phyloP scores from a whole-genome alignment of 306 rosid species.

The Mucuna pruriens region DNA sequence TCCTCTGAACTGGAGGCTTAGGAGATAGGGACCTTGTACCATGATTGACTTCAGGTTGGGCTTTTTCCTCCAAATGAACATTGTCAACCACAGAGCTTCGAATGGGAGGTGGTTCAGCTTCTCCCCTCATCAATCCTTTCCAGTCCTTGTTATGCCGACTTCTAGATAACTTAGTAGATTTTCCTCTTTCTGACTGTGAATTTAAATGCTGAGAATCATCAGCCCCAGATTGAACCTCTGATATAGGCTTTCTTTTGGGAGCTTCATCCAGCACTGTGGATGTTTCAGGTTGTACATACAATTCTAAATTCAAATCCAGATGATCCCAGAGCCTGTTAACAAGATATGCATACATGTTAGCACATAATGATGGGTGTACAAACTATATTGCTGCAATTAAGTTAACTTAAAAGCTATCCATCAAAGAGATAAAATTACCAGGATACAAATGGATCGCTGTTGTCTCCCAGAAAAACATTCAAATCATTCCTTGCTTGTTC shows the following conservation, averaged over 20 bases:
- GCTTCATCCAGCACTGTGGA: slow-evolving; percentile 56
- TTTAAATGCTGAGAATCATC: slow-evolving; percentile 47
- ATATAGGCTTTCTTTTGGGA: slow-evolving; percentile 49
- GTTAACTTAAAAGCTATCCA: slow-evolving; percentile 4
- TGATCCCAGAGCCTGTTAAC: slow-evolving; percentile 94
- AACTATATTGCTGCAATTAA: slow-evolving; percentile 11
- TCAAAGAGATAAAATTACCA: slow-evolving; percentile 66
- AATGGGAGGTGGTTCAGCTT: slow-evolving; percentile 67
- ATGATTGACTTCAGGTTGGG: slow-evolving; percentile 40
- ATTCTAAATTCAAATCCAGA: slow-evolving; percentile 64
- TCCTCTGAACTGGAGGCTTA: slow-evolving; percentile 57
- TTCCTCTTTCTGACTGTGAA: slow-evolving; percentile 65
- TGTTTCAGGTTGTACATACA: slow-evolving; percentile 60
- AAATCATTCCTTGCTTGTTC: slow-evolving; percentile 84
- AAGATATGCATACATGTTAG: slow-evolving; percentile 23
- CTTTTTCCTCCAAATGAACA: slow-evolving; percentile 49
- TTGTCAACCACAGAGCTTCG: slow-evolving; percentile 60
- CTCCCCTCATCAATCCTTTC: slow-evolving; percentile 72
- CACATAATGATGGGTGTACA: background rate
- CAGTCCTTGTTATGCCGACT: slow-evolving; percentile 79
- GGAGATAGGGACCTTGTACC: slow-evolving; percentile 58
- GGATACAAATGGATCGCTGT: slow-evolving; percentile 83
- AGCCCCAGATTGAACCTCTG: slow-evolving; percentile 50
- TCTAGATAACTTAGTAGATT: slow-evolving; percentile 53
- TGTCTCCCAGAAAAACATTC: slow-evolving; percentile 86